Base-by-base conservation (phyloP, 1,139 yeast genomes). In the Sugiyamaella pinicola region DNA sequence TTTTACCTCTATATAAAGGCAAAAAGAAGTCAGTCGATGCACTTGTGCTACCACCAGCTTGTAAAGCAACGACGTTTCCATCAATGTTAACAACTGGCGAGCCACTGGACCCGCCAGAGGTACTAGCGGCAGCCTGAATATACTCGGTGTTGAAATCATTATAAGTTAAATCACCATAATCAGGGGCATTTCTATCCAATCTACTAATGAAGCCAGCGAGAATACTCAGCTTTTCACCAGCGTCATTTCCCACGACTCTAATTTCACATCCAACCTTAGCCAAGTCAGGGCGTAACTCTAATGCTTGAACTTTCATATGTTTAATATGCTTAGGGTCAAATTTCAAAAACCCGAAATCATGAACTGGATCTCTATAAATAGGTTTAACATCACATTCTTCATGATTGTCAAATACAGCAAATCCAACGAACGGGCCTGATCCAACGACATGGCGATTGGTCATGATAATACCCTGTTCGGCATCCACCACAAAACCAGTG, bases 401-500 rank as follows among this genome's bases (percentile, higher is more conserved):
- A 68, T 91, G 97, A 67, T 91, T 91, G 67, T 91, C 96, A 66
- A 90, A 90, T 1, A 91, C 91, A 0, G 89, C 96, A 64, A 85
- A 88, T 0, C 97, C 96, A 44, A 83, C 80, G 66, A 91, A 89
- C 1, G 96, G 96, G 8, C 97, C 96, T 0, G 96, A 90, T 1
- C 96, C 96, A 40, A 90, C 96, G 44, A 90, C 97, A 67, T 90
- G 97, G 68, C 96, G 80, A 71, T 91, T 91, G 12, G 97, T 91
- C 66, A 91, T 76, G 55, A 91, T 89, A 58, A 89, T 79, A 8
- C 98, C 98, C 40, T 81, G 70, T 53, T 78, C 75, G 2, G 91
- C 78, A 68, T 91, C 97, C 10, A 91, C 97, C n/a, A 91, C 89
- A 68, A 91, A 90, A 5, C 97, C 98, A 1, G 96, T 88, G 15